A percentile compares a stretch with the other conserved stretches of the same genome.
Evolutionary conservation across 345 rosid genomes (phyloP).

Genomic region (Rhizophora mangle): DNA sequence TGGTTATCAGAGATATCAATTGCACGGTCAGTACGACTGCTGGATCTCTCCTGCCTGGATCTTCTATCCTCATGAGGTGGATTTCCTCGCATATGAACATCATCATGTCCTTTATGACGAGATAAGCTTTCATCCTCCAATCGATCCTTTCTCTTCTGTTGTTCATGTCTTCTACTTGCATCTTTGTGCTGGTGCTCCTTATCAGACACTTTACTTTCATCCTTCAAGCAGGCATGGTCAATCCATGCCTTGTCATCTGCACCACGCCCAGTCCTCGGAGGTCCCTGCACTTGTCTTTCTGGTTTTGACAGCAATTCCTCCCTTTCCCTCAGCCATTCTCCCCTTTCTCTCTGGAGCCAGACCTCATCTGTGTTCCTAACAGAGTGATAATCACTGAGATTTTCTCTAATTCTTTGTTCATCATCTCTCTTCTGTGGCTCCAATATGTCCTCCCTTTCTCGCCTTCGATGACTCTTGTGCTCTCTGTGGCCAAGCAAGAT

Average conservation of each 20-base stretch:
- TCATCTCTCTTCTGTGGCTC: slow-evolving; percentile 77
- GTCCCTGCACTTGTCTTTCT: slow-evolving; percentile 66
- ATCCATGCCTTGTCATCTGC: slow-evolving; percentile 72
- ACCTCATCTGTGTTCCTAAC: slow-evolving; percentile 71
- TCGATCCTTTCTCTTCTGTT: slow-evolving; percentile 62
- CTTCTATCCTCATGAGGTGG: slow-evolving; percentile 58
- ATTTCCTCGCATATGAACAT: slow-evolving; percentile 53
- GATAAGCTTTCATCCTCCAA: slow-evolving; percentile 58
- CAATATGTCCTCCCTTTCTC: slow-evolving; percentile 68
- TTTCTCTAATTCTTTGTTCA: slow-evolving; percentile 70
- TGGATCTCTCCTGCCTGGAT: slow-evolving; percentile 65
- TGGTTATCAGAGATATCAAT: slow-evolving; percentile 51
- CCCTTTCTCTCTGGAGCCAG: slow-evolving; percentile 66
- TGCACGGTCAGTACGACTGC: slow-evolving; percentile 52
- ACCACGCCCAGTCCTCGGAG: slow-evolving; percentile 53
- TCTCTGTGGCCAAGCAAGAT: slow-evolving; percentile 59
- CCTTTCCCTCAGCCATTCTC: slow-evolving; percentile 65
- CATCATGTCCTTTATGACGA: slow-evolving; percentile 60
- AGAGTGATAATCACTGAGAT: slow-evolving; percentile 60
- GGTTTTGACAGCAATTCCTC: slow-evolving; percentile 58
- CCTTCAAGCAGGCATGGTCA: slow-evolving; percentile 52
- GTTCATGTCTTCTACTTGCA: slow-evolving; percentile 54
- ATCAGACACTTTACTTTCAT: slow-evolving; percentile 59
- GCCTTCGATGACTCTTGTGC: slow-evolving; percentile 51
- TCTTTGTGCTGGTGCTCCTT: slow-evolving; percentile 69